Evolutionary conservation across 257 asterid genomes (phyloP).

Genomic region (Petunia secreta): DNA sequence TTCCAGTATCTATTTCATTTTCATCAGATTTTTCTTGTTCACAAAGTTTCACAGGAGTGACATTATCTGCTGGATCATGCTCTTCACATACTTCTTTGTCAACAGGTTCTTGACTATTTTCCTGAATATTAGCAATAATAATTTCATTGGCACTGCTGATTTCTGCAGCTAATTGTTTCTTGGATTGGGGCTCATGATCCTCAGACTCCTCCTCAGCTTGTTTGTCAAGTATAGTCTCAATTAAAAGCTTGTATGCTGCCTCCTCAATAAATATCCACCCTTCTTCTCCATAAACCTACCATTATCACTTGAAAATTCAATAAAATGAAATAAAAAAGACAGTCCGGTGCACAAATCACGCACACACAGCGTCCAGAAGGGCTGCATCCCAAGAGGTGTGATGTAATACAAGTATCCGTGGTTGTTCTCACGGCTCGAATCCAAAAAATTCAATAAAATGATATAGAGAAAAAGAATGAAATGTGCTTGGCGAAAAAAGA

Average conservation of each 20-base stretch:
- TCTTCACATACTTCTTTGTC: neutral
- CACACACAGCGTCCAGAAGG: too few relatives aligned
- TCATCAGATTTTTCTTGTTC: neutral
- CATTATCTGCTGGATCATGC: neutral
- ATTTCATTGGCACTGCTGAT: neutral
- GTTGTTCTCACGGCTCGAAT: too few relatives aligned
- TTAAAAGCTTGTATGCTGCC: slow-evolving; percentile 41
- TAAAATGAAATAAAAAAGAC: neutral
- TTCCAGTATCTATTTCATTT: neutral
- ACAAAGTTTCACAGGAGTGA: neutral
- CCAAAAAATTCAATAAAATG: neutral
- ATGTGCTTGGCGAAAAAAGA: neutral
- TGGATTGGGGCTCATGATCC: neutral
- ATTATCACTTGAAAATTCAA: neutral
- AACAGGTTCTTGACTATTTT: neutral
- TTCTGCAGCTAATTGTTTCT: neutral
- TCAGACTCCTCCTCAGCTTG: neutral
- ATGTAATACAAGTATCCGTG: too few relatives aligned
- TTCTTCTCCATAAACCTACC: slow-evolving; percentile 46
- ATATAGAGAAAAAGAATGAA: neutral
- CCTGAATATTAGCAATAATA: neutral
- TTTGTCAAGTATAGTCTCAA: slow-evolving; percentile 41
- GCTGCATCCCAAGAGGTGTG: too few relatives aligned
- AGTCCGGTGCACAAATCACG: too few relatives aligned
- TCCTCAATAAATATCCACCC: slow-evolving; percentile 60